Conservation (phyloP, 2,329 filamentous ascomycete species). For the Aspergillus sp. region DNA sequence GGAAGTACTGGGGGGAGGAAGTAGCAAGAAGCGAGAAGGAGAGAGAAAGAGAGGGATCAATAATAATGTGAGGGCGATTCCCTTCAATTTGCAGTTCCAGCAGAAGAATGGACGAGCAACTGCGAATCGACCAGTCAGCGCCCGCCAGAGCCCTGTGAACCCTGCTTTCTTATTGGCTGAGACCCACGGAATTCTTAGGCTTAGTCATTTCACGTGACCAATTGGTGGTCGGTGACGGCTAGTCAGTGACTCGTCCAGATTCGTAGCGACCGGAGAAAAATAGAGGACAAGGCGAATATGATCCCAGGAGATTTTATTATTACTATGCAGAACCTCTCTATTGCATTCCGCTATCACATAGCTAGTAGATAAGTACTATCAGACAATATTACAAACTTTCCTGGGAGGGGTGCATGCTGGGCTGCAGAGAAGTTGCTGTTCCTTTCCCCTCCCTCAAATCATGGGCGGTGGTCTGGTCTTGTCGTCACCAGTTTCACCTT, state of each 20-base stretch:
- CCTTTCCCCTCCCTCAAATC: too few relatives aligned
- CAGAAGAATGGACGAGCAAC: slow-evolving; percentile 5
- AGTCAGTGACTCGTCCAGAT: background rate
- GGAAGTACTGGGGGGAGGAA: slow-evolving; percentile 17
- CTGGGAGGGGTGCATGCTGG: too few relatives aligned
- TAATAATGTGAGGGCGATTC: slow-evolving; percentile 14
- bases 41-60: slow-evolving; percentile 16
- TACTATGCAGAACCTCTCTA: background rate
- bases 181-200: background rate
- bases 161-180: slow-evolving; percentile 10
- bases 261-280: background rate
- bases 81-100: slow-evolving; percentile 11
- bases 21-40: slow-evolving; percentile 18
- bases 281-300: background rate
- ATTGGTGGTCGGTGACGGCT: background rate
- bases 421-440: too few relatives aligned
- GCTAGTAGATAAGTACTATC: too few relatives aligned
- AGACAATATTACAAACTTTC: too few relatives aligned
- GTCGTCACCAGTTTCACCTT: background rate
- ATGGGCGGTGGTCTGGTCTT: background rate
- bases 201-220: slow-evolving; percentile 13
- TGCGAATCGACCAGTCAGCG: slow-evolving; percentile 12
- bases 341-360: too few relatives aligned
- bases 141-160: slow-evolving; percentile 9
- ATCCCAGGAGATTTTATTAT: background rate